A percentile compares a stretch with the other conserved stretches of the same genome.
Evolutionary conservation across 2,329 filamentous ascomycete genomes (phyloP).

Genomic region (Pseudopithomyces chartarum): DNA sequence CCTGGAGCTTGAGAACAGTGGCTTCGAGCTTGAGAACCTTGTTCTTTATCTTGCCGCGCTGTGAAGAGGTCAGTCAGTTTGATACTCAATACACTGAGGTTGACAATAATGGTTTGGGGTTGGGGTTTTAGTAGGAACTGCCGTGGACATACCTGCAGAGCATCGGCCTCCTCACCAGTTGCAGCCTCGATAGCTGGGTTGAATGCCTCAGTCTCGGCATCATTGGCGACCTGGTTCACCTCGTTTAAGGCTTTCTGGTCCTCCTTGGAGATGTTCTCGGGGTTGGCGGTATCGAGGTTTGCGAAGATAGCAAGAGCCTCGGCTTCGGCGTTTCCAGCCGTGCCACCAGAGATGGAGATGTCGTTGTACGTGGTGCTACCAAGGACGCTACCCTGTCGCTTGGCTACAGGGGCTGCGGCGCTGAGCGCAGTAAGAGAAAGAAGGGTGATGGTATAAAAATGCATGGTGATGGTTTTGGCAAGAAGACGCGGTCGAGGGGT

Average conservation of each 20-base stretch:
- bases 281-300: conserved; percentile 54
- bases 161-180: conserved; percentile 49
- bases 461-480: conserved; percentile 27
- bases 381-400: conserved; percentile 31
- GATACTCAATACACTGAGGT: background rate
- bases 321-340: conserved; percentile 58
- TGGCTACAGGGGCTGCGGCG: conserved; percentile 29
- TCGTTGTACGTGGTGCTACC: conserved; percentile 38
- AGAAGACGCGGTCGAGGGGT: background rate
- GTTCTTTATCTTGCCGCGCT: conserved; percentile 65
- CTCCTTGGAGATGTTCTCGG: conserved; percentile 52
- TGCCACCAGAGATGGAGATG: conserved; percentile 59
- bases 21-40: conserved; percentile 64
- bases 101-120: too few relatives aligned
- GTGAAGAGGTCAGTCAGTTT: conserved; percentile 8
- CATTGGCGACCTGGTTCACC: conserved; percentile 60
- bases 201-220: conserved; percentile 60
- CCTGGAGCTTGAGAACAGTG: conserved; percentile 57
- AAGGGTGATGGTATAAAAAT: conserved; percentile 32
- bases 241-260: conserved; percentile 59
- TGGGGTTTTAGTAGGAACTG: background rate
- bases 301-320: conserved; percentile 62
- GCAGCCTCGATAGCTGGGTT: conserved; percentile 59
- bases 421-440: conserved; percentile 34
- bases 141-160: conserved; percentile 41